A percentile compares a stretch with the other conserved stretches of the same genome.
phyloP scores from a whole-genome alignment of 2,329 filamentous ascomycete species.

The Mycosphaerella sp. region DNA sequence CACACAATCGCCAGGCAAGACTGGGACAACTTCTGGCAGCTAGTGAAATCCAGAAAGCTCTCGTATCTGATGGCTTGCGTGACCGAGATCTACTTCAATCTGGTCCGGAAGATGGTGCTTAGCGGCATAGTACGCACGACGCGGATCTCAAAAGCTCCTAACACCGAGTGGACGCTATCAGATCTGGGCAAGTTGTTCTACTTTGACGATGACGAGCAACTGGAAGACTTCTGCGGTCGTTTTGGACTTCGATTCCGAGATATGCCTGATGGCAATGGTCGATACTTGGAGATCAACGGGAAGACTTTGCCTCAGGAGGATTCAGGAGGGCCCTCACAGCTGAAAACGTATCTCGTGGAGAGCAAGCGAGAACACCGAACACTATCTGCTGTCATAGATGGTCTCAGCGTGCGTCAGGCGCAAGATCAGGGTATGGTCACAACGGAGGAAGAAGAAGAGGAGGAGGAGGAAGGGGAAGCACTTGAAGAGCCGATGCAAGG shows the following conservation, averaged over 20 bases:
- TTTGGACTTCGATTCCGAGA: slow-evolving; percentile 49
- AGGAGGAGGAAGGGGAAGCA: neutral
- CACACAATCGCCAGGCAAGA: slow-evolving; percentile 54
- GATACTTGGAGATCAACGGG: slow-evolving; percentile 50
- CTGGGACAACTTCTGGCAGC: slow-evolving; percentile 52
- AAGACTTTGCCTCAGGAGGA: slow-evolving; percentile 28
- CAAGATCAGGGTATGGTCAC: slow-evolving; percentile 46
- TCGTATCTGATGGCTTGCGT: slow-evolving; percentile 61
- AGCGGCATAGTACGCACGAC: slow-evolving; percentile 35
- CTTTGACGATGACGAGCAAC: slow-evolving; percentile 52
- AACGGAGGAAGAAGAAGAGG: slow-evolving; percentile 36
- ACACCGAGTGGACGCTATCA: slow-evolving; percentile 52
- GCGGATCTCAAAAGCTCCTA: slow-evolving; percentile 22
- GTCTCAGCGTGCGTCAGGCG: slow-evolving; percentile 49
- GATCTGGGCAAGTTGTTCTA: slow-evolving; percentile 48
- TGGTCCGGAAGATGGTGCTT: slow-evolving; percentile 52
- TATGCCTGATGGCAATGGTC: slow-evolving; percentile 35
- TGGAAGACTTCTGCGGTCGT: slow-evolving; percentile 48
- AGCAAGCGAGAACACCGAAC: slow-evolving; percentile 51
- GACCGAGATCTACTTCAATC: slow-evolving; percentile 57
- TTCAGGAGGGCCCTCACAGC: slow-evolving; percentile 39
- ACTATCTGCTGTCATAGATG: slow-evolving; percentile 53
- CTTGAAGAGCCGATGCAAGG: too few relatives aligned
- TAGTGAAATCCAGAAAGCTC: slow-evolving; percentile 50
- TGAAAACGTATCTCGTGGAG: slow-evolving; percentile 45